Percentiles rank a stretch among this genome's conserved stretches.
These are phyloP conservation scores for Epichloe glyceriae DNA, from an alignment of 2,329 filamentous ascomycete species.

Conservation along the genomic window DNA sequence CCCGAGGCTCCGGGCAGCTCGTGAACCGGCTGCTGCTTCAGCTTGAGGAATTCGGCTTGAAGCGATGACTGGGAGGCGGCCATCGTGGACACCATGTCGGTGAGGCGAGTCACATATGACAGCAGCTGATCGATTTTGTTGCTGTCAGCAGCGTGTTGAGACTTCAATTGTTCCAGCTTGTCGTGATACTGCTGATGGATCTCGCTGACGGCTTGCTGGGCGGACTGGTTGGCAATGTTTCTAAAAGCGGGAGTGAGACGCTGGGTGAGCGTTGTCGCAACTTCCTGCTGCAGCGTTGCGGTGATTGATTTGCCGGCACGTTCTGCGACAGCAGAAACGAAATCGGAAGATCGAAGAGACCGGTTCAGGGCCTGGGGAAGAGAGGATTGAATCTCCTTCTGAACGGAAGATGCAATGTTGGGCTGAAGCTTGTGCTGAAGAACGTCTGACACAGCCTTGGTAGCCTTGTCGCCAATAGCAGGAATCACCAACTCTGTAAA, in stretches of 20 bases:
- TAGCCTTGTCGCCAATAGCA: conserved; percentile 53
- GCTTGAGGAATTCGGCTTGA: conserved; percentile 49
- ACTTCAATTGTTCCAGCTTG: conserved; percentile 36
- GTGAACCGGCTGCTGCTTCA: conserved; percentile 36
- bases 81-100: conserved; percentile 58
- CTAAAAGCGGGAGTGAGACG: conserved; percentile 55
- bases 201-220: conserved; percentile 54
- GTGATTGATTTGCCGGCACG: conserved; percentile 55
- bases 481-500: conserved; percentile 69
- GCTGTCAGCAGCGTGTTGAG: conserved; percentile 36
- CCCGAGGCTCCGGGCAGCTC: conserved; percentile 25
- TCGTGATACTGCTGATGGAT: conserved; percentile 49
- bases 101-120: conserved; percentile 50
- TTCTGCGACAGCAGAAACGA: conserved; percentile 57
- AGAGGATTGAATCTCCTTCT: conserved; percentile 58
- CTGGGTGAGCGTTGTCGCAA: conserved; percentile 46
- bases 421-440: conserved; percentile 55
- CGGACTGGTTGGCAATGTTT: conserved; percentile 49
- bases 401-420: conserved; percentile 51
- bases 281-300: conserved; percentile 55
- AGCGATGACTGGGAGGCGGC: conserved; percentile 54
- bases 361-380: conserved; percentile 49
- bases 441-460: conserved; percentile 57
- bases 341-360: conserved; percentile 55
- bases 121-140: conserved; percentile 64